phyloP scores from a whole-genome alignment of 1,284 basidiomycete genomes.

The Ceratobasidium sp. region DNA sequence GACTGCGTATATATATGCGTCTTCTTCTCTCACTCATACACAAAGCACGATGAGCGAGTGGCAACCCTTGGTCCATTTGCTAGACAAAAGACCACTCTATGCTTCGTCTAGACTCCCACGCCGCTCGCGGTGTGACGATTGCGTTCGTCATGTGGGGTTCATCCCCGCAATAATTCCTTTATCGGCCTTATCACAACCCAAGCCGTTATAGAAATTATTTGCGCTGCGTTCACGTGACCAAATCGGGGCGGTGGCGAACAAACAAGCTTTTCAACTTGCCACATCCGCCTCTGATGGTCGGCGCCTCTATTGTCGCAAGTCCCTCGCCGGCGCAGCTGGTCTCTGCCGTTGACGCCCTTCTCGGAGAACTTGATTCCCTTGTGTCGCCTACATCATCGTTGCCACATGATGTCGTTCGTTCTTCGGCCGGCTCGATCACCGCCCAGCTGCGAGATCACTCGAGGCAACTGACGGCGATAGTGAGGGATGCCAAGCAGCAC shows the following conservation, averaged over 20 bases:
- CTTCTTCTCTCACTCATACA: neutral
- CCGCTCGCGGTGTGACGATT: constrained; percentile 20
- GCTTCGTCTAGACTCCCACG: constrained; percentile 14
- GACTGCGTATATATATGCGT: constrained; percentile 14
- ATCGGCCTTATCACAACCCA: constrained; percentile 3
- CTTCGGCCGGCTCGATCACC: constrained; percentile 39
- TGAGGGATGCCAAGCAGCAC: constrained; percentile 69
- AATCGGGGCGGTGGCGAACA: constrained; percentile 6
- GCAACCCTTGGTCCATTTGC: constrained; percentile 13
- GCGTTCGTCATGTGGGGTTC: constrained; percentile 9
- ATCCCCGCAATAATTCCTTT: constrained; percentile 9
- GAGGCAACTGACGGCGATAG: constrained; percentile 42
- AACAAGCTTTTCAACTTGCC: constrained; percentile 30
- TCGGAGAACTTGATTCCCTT: constrained; percentile 36
- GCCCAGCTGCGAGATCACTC: constrained; percentile 41
- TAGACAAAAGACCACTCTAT: neutral
- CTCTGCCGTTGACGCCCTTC: constrained; percentile 28
- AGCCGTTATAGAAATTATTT: neutral
- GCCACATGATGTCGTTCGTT: constrained; percentile 36
- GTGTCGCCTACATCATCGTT: constrained; percentile 32
- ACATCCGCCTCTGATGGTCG: constrained; percentile 33
- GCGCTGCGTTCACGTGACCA: constrained; percentile 8
- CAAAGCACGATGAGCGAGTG: neutral
- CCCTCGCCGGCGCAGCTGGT: constrained; percentile 35
- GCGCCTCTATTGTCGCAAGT: constrained; percentile 28